phyloP scores from a whole-genome alignment of 805 yeast species.

The Saitoella complicata region DNA sequence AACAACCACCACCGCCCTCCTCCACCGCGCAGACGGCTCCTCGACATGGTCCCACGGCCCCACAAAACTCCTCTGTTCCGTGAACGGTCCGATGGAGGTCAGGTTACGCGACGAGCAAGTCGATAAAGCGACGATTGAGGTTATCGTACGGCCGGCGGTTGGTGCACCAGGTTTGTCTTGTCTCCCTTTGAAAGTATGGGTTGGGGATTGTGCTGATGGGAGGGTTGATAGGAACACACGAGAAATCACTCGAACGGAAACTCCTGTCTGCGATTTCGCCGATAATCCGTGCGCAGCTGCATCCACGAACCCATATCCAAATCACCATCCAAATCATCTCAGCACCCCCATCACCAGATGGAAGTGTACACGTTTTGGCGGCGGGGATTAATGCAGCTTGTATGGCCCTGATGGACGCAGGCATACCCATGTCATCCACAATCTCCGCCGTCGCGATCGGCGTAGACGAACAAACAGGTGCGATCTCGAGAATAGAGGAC shows the following conservation, averaged over 20 bases:
- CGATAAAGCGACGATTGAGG: slow-evolving; percentile 57
- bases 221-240: slow-evolving; percentile 31
- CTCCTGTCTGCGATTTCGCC: slow-evolving; percentile 33
- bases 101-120: slow-evolving; percentile 74
- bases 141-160: slow-evolving; percentile 57
- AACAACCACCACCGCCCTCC: too few species aligned
- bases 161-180: slow-evolving; percentile 62
- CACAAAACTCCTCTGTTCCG: slow-evolving; percentile 39
- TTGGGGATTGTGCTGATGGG: slow-evolving; percentile 57
- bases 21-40: too few species aligned
- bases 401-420: slow-evolving; percentile 67
- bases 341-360: slow-evolving; percentile 14
- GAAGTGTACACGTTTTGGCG: slow-evolving; percentile 17
- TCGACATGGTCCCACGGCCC: too few species aligned
- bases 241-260: not conserved
- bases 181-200: too few species aligned
- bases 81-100: slow-evolving; percentile 83
- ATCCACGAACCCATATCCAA: slow-evolving; percentile 69
- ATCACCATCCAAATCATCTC: slow-evolving; percentile 48
- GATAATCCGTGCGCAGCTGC: slow-evolving; percentile 41
- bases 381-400: slow-evolving; percentile 58
- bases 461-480: too few species aligned
- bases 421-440: slow-evolving; percentile 23
- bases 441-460: too few species aligned
- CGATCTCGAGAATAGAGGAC: too few species aligned